Evolutionary conservation across 768 basidiomycete genomes (phyloP).

Genomic region (Hericium rajendrae): DNA sequence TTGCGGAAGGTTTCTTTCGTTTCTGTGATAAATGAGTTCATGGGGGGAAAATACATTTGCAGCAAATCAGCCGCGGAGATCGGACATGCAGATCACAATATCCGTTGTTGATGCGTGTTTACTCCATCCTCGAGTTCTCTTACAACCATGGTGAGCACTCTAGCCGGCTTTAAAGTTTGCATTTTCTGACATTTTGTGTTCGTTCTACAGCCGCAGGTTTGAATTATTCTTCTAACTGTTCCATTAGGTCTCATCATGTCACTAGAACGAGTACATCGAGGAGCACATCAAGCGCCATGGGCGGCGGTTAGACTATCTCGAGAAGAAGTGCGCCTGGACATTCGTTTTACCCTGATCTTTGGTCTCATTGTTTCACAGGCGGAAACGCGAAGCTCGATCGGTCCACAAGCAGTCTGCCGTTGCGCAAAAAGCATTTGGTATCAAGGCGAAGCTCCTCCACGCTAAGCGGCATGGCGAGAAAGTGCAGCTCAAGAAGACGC

Average conservation of each 20-base stretch:
- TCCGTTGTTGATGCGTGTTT: conserved; percentile 2
- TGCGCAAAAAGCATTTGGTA: conserved; percentile 91
- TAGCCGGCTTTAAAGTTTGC: background rate
- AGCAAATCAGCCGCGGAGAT: too few species aligned
- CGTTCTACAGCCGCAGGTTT: conserved; percentile 54
- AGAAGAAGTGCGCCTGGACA: conserved; percentile 67
- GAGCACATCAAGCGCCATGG: conserved; percentile 98
- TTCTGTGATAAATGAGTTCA: too few species aligned
- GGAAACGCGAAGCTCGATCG: conserved; percentile 74
- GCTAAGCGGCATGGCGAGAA: conserved; percentile 95
- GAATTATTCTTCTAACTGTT: background rate
- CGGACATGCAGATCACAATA: too few species aligned
- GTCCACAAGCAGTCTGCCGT: conserved; percentile 68
- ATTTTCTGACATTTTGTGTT: background rate
- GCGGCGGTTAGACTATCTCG: conserved; percentile 90
- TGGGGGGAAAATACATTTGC: too few species aligned
- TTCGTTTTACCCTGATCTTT: background rate
- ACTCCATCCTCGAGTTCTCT: background rate
- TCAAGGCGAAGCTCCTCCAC: conserved; percentile 97
- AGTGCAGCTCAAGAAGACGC: conserved; percentile 98
- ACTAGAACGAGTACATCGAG: conserved; percentile 97
- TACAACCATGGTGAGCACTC: conserved; percentile 8
- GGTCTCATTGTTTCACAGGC: conserved; percentile 33
- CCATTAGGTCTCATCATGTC: conserved; percentile 3
- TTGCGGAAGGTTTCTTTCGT: too few species aligned